phyloP scores from a whole-genome alignment of 345 rosid species.

The Heritiera littoralis region DNA sequence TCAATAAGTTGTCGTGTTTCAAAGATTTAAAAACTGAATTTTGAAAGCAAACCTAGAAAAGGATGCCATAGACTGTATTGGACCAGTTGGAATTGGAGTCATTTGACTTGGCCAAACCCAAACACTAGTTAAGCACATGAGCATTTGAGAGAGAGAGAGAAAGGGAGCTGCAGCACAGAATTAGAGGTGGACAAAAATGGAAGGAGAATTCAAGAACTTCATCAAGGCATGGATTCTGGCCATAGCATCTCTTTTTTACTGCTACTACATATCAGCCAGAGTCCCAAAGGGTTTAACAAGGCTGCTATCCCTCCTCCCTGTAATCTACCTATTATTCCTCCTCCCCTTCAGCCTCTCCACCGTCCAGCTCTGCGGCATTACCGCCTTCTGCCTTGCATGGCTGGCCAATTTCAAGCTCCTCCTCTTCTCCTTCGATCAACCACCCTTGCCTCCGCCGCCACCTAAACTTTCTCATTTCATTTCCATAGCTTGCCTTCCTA shows the following conservation, averaged over 20 bases:
- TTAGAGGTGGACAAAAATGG: constrained; percentile 12
- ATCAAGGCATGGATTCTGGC: constrained; percentile 50
- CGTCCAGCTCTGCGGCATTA: constrained; percentile 33
- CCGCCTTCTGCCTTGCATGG: constrained; percentile 53
- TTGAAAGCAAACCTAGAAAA: too few relatives aligned
- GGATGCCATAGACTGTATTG: too few relatives aligned
- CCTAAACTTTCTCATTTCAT: constrained; percentile 52
- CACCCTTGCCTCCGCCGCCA: constrained; percentile 48
- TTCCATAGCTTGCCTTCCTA: constrained; percentile 57
- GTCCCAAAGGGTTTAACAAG: constrained; percentile 46
- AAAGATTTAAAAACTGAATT: too few relatives aligned
- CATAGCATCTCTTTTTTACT: constrained; percentile 40
- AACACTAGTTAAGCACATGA: too few relatives aligned
- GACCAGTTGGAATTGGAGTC: too few relatives aligned
- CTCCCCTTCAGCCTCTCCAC: constrained; percentile 56
- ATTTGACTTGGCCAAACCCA: too few relatives aligned
- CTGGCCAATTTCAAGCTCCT: constrained; percentile 65
- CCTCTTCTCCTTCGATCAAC: constrained; percentile 57
- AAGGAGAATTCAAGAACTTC: constrained; percentile 38
- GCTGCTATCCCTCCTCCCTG: constrained; percentile 57
- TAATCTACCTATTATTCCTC: constrained; percentile 38
- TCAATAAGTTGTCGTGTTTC: too few relatives aligned
- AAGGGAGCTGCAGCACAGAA: background rate
- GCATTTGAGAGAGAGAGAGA: too few relatives aligned
- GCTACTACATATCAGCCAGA: constrained; percentile 45